Evolutionary conservation across 495 filamentous ascomycete species (phyloP), one percentile per base, ranked within the genome.

Genomic region (Xylaria curta): DNA sequence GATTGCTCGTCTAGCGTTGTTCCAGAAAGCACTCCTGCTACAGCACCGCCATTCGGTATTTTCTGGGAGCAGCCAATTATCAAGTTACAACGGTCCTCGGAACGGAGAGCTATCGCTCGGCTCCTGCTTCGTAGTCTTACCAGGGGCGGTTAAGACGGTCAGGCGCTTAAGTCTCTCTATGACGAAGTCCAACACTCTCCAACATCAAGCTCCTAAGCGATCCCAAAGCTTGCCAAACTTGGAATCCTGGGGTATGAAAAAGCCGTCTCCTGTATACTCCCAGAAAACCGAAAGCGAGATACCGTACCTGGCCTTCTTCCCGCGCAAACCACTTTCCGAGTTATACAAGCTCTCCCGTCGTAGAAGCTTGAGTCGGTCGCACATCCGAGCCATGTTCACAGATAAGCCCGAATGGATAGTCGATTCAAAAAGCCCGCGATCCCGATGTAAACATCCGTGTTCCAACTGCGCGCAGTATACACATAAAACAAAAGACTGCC

Each of bases 361-460:
- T n/a, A 74, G 82, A 15, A 82, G 82, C 64, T 58, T 84, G 12
- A 83, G 82, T 70, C 80, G 82, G 8, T 77, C 77, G 0, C 75
- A 77, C 31, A 82, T 83, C 40, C 53, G 75, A 53, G 81, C 76
- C 15, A 80, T 82, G 79, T 84, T 84, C 68, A 70, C 53, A 1
- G 53, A 76, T 19, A 73, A 68, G 49, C 74, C 73, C 53, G 60
- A 70, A 28, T 70, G 54, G 19, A 51, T 33, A 10, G 15, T 63
- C 19, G 44, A 26, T 19, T 61, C 61, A 8, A 6, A n/a, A 0
- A 8, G 4, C 5, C 5, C 42, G 33, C 26, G 31, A 40, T 0
- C 26, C 56, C 33, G 70, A 5, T 15, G 9, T 7, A 69, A 56
- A 42, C 26, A 74, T 31, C 74, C 59, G 1, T 82, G 80, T 66